A percentile compares a stretch with the other conserved stretches of the same genome.
phyloP scores from a whole-genome alignment of 108 stramenopile species.

The Nannochloropsis gaditana region DNA sequence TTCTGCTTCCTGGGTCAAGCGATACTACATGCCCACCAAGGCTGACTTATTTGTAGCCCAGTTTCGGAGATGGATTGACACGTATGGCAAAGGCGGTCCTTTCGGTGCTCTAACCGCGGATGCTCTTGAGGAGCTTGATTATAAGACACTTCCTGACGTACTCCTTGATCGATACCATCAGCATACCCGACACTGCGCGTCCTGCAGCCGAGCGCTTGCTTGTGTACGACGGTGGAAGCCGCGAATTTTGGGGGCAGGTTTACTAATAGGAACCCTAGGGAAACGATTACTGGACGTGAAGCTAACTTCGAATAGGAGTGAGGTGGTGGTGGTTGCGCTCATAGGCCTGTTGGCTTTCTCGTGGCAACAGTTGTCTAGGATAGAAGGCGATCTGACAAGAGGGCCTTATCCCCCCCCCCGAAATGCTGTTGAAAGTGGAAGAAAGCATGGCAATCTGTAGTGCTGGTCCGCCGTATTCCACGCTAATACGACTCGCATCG shows the following conservation, averaged over 20 bases:
- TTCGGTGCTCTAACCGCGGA: neutral
- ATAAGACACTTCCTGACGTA: neutral
- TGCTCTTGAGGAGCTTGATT: neutral
- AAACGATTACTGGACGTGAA: neutral
- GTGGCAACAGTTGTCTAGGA: neutral
- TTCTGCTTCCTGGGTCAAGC: neutral
- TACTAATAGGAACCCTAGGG: neutral
- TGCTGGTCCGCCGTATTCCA: no score
- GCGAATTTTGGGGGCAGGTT: neutral
- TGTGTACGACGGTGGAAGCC: neutral
- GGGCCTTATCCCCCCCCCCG: constrained; percentile 9
- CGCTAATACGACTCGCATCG: no score
- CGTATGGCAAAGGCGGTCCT: neutral
- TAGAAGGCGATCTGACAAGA: neutral
- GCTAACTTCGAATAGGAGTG: neutral
- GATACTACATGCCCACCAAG: neutral
- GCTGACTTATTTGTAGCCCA: constrained; percentile 20
- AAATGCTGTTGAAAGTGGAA: neutral
- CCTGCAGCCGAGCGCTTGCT: neutral
- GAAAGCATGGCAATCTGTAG: no score
- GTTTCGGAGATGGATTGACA: neutral
- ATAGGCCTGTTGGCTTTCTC: neutral
- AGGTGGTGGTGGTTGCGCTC: neutral
- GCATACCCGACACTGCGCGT: constrained; percentile 11
- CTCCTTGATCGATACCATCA: neutral